Evolutionary conservation across 2,329 filamentous ascomycete genomes (phyloP).

Genomic region (Purpureocillium takamizusanense): DNA sequence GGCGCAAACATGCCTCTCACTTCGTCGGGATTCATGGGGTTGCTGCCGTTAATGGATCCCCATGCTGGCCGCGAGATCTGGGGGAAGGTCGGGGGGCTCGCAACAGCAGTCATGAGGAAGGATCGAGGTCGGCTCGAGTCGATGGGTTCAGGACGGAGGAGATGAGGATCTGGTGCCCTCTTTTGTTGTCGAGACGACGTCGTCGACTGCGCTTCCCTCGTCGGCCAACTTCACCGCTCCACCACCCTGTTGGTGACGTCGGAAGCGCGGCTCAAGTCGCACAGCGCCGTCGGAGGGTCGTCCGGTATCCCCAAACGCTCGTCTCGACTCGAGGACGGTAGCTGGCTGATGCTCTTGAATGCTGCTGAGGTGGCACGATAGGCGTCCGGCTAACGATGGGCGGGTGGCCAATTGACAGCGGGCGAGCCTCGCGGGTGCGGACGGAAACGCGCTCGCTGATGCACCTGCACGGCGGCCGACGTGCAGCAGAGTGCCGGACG

Average conservation of each 20-base stretch:
- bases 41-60: conserved; percentile 48
- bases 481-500: conserved; percentile 3
- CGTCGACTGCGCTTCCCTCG: not conserved
- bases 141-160: conserved; percentile 6
- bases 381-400: not conserved
- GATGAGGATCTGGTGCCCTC: not conserved
- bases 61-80: conserved; percentile 58
- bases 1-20: conserved; percentile 81
- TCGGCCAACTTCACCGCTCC: not conserved
- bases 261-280: not conserved
- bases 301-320: too few species aligned
- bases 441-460: not conserved
- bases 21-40: conserved; percentile 75
- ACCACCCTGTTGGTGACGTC: not conserved
- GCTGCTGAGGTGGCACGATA: not conserved
- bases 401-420: not conserved
- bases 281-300: too few species aligned
- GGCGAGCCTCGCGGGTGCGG: not conserved
- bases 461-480: not conserved
- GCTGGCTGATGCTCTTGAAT: too few species aligned
- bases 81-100: conserved; percentile 54
- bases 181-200: too few species aligned
- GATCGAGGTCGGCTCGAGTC: conserved; percentile 11
- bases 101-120: conserved; percentile 58
- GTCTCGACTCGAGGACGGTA: too few species aligned